These are phyloP conservation scores for Nannochloropsis oceanica DNA, from an alignment of 108 stramenopile genomes.

Conservation along the genomic window DNA sequence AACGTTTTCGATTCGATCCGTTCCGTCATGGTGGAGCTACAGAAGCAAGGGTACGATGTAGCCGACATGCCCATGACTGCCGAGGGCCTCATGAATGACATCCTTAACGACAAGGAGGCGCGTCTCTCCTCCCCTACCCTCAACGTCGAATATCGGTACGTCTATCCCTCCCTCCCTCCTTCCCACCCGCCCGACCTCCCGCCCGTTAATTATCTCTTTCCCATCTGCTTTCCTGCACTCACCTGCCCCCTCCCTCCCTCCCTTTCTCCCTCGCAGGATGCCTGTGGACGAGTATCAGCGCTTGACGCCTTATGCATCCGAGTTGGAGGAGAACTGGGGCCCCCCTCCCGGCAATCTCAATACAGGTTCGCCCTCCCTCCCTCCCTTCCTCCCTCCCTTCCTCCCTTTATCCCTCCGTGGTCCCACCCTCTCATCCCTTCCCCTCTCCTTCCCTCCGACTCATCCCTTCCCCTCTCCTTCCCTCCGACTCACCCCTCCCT, in stretches of 20 bases:
- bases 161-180: neutral
- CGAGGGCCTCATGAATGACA: conserved; percentile 38
- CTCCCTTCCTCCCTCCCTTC: too few relatives aligned
- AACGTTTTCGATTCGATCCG: conserved; percentile 94
- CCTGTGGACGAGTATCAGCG: conserved; percentile 84
- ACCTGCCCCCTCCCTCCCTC: neutral
- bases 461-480: too few relatives aligned
- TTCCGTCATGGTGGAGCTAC: conserved; percentile 68
- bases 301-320: conserved; percentile 73
- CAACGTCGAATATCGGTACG: too few relatives aligned
- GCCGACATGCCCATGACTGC: conserved; percentile 50
- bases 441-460: too few relatives aligned
- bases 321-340: conserved; percentile 93
- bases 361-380: too few relatives aligned
- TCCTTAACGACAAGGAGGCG: conserved; percentile 87
- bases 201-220: neutral
- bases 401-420: too few relatives aligned
- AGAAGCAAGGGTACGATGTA: conserved; percentile 70
- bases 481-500: too few relatives aligned
- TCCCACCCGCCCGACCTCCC: neutral
- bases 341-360: conserved; percentile 88
- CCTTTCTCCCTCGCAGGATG: conserved; percentile 48
- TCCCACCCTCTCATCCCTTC: too few relatives aligned
- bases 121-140: too few relatives aligned
- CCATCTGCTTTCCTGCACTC: neutral